Conservation (phyloP, 495 filamentous ascomycete species). For the Lophiotrema nucula region DNA sequence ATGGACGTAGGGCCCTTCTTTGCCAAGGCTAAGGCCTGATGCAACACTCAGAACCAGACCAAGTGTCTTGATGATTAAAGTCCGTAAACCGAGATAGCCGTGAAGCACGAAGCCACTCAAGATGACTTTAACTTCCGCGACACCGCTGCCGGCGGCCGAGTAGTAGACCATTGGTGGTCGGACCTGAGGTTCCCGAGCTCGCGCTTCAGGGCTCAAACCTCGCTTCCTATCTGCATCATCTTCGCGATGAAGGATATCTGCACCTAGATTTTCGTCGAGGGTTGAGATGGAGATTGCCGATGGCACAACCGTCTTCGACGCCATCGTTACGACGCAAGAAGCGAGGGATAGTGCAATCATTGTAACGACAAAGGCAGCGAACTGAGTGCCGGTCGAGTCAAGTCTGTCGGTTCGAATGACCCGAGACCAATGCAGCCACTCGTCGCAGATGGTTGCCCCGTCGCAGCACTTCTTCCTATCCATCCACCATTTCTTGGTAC, state of each 20-base stretch:
- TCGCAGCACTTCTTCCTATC: constrained; percentile 78
- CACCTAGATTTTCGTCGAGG: constrained; percentile 75
- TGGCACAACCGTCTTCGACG: constrained; percentile 87
- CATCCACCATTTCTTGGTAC: constrained; percentile 65
- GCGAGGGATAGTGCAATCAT: constrained; percentile 70
- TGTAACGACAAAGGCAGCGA: constrained; percentile 65
- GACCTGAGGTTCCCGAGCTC: constrained; percentile 38
- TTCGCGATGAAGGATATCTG: constrained; percentile 38
- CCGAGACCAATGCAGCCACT: constrained; percentile 76
- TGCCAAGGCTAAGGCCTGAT: constrained; percentile 89
- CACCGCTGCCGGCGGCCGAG: constrained; percentile 91
- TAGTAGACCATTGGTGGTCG: constrained; percentile 84
- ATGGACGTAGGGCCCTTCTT: constrained; percentile 97
- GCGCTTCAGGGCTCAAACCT: constrained; percentile 36
- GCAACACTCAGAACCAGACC: constrained; percentile 84
- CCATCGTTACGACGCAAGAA: constrained; percentile 76
- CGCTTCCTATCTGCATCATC: constrained; percentile 42
- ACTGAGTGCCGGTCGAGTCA: constrained; percentile 68
- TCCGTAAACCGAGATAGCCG: constrained; percentile 88
- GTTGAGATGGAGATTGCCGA: constrained; percentile 82
- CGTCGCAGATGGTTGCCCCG: constrained; percentile 57
- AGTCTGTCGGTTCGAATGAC: constrained; percentile 55
- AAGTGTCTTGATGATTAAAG: constrained; percentile 80
- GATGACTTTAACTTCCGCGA: constrained; percentile 96
- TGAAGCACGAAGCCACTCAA: constrained; percentile 96